Evolutionary conservation across 139 green algal genomes (phyloP), one percentile per base, ranked within the genome.

Genomic region (Chlamydomonas sp.): DNA sequence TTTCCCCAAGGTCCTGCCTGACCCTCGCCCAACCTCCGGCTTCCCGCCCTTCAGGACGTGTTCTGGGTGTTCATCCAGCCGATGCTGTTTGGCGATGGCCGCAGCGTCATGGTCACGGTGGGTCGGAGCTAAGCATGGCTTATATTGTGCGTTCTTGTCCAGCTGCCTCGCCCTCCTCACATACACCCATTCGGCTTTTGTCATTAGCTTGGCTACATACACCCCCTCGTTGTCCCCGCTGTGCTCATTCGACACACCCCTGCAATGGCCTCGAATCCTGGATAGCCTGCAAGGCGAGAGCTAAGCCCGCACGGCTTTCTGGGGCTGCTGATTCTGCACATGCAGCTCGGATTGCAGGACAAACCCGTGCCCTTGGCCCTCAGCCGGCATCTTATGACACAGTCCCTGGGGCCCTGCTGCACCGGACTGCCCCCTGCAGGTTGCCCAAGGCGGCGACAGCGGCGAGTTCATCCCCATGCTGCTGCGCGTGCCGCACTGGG

Each of bases 41-140:
- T 77, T 68, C 49, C 31, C 31, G 31, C 31, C 31, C 31, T 49
- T 49, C 31, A 49, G 31, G 83, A 99, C 91, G 93, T 99, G 20
- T 99, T 98, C 89, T 99, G 95, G 96, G 97, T 99, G 17, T 99
- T 99, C 94, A 85, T 99, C 49, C 95, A 97, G 90, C 97, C 97
- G 5, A 62, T 95, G 58, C 83, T 99, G 5, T 93, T 88, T 10
- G 94, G 95, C n/a, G 82, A 92, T n/a, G 92, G 95, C 0, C 68
- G 94, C 49, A 96, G 89, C 74, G 97, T 99, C n/a, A 99, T 99
- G 97, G 92, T 99, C 1, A 81, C 93, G 66, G 95, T 97, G 78
- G 78, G 89, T 5, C 12, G 4, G 18, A 79, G 63, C 31, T 49
- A 49, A 49, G 31, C 31, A 49, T 49, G 31, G 31, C 31, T 49